Conservation (phyloP, 495 filamentous ascomycete species). For the Aspergillus funiculosus region DNA sequence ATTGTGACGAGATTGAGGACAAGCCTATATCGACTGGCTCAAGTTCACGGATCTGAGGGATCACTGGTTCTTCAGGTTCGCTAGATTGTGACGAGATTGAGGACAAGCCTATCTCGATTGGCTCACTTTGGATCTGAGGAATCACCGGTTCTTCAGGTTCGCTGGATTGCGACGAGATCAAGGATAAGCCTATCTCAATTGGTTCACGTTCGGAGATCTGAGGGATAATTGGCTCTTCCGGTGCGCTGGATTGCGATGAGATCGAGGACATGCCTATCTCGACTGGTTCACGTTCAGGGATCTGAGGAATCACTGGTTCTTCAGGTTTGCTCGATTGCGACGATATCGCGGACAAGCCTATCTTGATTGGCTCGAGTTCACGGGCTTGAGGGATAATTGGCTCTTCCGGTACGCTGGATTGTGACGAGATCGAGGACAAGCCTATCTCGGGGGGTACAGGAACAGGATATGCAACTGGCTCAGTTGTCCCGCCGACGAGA, state of each 20-base stretch:
- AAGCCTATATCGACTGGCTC: not conserved
- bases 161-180: conserved; percentile 1
- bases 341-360: conserved; percentile 15
- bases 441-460: conserved; percentile 23
- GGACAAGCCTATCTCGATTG: not conserved
- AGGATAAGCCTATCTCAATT: not conserved
- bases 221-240: not conserved
- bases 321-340: conserved; percentile 26
- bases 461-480: conserved; percentile 24
- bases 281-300: not conserved
- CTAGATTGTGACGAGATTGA: not conserved
- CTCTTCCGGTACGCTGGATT: conserved; percentile 22
- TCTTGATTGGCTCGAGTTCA: not conserved
- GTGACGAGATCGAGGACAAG: conserved; percentile 28
- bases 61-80: not conserved
- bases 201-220: not conserved
- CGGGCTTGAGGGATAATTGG: conserved; percentile 23
- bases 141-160: not conserved
- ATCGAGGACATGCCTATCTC: not conserved
- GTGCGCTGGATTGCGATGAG: not conserved
- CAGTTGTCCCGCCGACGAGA: conserved; percentile 25
- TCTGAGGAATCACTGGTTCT: conserved; percentile 21
- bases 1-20: not conserved
- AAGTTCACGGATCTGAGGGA: not conserved
- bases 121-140: not conserved